Evolutionary conservation across 176 grass and related monocot genomes (phyloP), one percentile per base, ranked within the genome.

Genomic region (Luzula sylvatica): DNA sequence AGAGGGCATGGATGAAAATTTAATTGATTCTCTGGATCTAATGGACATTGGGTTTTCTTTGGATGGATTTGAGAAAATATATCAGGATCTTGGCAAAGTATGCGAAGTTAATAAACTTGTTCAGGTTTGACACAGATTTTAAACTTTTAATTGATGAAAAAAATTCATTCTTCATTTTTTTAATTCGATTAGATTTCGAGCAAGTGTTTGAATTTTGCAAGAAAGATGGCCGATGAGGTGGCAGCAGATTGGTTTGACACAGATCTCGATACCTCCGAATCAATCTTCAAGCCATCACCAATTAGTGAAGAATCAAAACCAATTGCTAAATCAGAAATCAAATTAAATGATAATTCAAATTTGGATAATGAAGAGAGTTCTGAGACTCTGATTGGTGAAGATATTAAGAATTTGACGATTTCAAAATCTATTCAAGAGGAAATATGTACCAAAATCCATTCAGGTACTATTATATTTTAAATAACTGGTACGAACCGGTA

Each of bases 221-320:
- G 42, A 35, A 75, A 46, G n/a, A 50, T 87, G 26, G 58, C 77
- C 38, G 83, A 82, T 55, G 78, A 78, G 51, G 55, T 82, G 13
- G 44, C 65, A 26, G 49, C 58, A 27, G 50, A 69, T 19, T 71
- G 61, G 39, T 11, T 82, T 27, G 72, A 32, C 51, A 42, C 9
- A 18, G 51, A 62, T 27, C 52, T 30, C 16, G 32, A 24, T 60
- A 17, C 56, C 11, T 5, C 16, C 13, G 56, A 23, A 61, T 15
- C 40, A 20, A 22, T 41, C 15, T n/a, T 20, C 15, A 27, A 54
- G 17, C 18, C 60, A 49, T 52, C 29, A 24, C 41, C 41, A n/a
- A 46, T 38, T 26, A 17, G 70, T 46, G 19, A 28, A 46, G 24
- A 46, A 11, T 62, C 41, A 3, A 20, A 15, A 62, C 5, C 23